These are phyloP conservation scores for Ogataea corticis DNA, from an alignment of 805 yeast genomes.

Conservation along the genomic window DNA sequence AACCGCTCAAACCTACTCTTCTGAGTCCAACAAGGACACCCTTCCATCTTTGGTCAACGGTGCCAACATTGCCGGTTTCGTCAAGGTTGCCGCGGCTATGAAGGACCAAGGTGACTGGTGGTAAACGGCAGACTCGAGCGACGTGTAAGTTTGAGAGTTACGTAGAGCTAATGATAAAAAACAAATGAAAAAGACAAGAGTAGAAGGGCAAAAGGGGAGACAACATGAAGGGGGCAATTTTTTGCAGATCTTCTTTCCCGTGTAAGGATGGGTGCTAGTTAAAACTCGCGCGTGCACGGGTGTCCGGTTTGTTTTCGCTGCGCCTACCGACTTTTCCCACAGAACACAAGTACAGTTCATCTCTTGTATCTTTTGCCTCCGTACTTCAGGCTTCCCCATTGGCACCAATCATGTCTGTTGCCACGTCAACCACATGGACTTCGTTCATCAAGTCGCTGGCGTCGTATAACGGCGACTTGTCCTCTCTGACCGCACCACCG, in stretches of 20 bases:
- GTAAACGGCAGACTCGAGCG: conserved; percentile 16
- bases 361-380: neutral
- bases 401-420: conserved; percentile 13
- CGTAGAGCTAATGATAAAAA: no score
- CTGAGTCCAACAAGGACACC: conserved; percentile 61
- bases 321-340: neutral
- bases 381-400: neutral
- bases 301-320: neutral
- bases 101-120: conserved; percentile 87
- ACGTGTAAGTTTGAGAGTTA: no score
- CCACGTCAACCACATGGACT: conserved; percentile 70
- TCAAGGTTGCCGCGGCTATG: conserved; percentile 98
- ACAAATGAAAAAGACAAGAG: no score
- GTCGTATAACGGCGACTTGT: conserved; percentile 89
- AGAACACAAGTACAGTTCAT: no score
- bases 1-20: conserved; percentile 79
- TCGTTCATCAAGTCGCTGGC: conserved; percentile 88
- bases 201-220: no score
- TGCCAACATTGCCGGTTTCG: conserved; percentile 98
- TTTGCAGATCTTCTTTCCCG: neutral
- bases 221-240: no score
- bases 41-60: conserved; percentile 97
- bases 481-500: conserved; percentile 95
- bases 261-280: neutral
- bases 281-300: neutral